These are phyloP conservation scores for Colletotrichum brevisporum DNA, from an alignment of 2,329 filamentous ascomycete species.

Conservation along the genomic window DNA sequence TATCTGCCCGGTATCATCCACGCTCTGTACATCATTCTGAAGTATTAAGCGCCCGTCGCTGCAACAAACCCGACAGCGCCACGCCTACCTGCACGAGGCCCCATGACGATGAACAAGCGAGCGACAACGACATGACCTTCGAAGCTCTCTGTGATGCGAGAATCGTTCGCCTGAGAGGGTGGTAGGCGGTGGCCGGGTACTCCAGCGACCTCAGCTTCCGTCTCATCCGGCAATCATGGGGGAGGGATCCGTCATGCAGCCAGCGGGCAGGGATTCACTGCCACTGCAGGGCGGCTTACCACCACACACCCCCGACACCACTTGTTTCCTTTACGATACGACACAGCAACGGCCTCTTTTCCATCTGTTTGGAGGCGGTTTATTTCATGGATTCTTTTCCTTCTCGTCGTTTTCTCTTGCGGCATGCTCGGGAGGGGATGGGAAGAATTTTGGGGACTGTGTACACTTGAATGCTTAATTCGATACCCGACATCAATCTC, in stretches of 20 bases:
- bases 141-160: neutral
- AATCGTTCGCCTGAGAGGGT: neutral
- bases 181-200: constrained; percentile 15
- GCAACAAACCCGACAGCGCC: neutral
- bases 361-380: constrained; percentile 19
- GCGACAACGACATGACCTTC: constrained; percentile 16
- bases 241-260: neutral
- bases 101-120: constrained; percentile 11
- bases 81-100: neutral
- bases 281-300: constrained; percentile 10
- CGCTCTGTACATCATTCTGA: constrained; percentile 93
- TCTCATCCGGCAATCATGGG: constrained; percentile 24
- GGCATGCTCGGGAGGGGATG: constrained; percentile 16
- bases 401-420: constrained; percentile 26
- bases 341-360: constrained; percentile 38
- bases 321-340: constrained; percentile 29
- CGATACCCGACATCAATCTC: constrained; percentile 41
- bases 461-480: constrained; percentile 38
- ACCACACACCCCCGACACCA: neutral
- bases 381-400: constrained; percentile 3
- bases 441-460: constrained; percentile 18
- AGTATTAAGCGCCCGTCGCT: constrained; percentile 72
- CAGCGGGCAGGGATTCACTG: constrained; percentile 10
- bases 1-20: constrained; percentile 89
- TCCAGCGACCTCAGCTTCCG: constrained; percentile 32